Evolutionary conservation across 108 stramenopile genomes (phyloP).

Genomic region (Cyclostephanos invisitatus): DNA sequence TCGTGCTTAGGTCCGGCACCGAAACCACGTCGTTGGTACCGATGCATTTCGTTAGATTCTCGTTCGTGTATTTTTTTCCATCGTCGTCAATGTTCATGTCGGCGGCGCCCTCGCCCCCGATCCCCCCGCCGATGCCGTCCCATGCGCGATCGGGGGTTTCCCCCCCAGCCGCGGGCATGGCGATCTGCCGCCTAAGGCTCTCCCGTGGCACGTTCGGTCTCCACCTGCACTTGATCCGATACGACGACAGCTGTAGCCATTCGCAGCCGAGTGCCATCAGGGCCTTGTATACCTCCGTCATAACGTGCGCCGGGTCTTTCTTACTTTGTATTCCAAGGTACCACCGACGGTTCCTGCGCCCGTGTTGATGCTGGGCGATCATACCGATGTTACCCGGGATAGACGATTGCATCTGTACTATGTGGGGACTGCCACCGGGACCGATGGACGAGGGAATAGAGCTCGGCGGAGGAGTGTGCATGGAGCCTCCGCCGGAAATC

Average conservation of each 20-base stretch:
- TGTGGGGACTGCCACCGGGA: conserved; percentile 60
- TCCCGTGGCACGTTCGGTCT: conserved; percentile 72
- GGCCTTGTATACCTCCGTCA: conserved; percentile 99
- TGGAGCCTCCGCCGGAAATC: conserved; percentile 23
- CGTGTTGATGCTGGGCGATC: conserved; percentile 91
- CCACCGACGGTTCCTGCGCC: conserved; percentile 91
- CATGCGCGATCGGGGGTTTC: conserved; percentile 65
- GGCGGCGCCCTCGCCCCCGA: conserved; percentile 28
- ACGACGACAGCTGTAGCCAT: conserved; percentile 92
- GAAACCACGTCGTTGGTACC: conserved; percentile 59
- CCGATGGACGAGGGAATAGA: conserved; percentile 51
- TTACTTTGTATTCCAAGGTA: conserved; percentile 99
- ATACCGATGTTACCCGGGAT: conserved; percentile 92
- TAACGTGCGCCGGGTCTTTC: conserved; percentile 99
- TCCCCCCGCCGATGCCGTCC: conserved; percentile 47
- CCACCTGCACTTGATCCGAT: conserved; percentile 97
- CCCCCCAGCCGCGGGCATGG: conserved; percentile 65
- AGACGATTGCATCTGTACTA: conserved; percentile 86
- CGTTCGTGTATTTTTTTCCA: conserved; percentile 29
- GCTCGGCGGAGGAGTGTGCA: conserved; percentile 47
- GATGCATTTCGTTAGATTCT: conserved; percentile 67
- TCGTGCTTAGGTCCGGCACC: conserved; percentile 83
- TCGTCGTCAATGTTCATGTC: conserved; percentile 58
- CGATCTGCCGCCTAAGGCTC: conserved; percentile 32
- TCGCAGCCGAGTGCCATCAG: conserved; percentile 93